Evolutionary conservation across 2,329 filamentous ascomycete genomes (phyloP), one percentile per base, ranked within the genome.

Genomic region (Colletotrichum spaethianum): DNA sequence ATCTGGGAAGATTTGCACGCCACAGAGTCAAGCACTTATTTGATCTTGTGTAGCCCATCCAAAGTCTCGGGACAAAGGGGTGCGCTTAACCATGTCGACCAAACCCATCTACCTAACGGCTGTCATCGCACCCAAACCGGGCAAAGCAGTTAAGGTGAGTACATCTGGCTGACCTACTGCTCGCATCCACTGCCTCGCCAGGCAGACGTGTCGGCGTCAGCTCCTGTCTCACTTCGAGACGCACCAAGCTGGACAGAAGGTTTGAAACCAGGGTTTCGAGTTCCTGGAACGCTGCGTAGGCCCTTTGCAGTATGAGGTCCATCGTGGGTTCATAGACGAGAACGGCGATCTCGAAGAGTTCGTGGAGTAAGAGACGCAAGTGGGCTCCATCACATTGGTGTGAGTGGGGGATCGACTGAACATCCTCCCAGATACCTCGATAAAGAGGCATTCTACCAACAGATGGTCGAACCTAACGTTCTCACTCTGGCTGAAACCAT

Each of bases 41-140:
- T 36, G n/a, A 59, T 56, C 46, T 42, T 20, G 36, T 52, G 11
- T 1, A 59, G 8, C 7, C 28, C 44, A 70, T 31, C 53, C 60
- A 28, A 2, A 11, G 64, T 12, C 26, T 59, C 36, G 60, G 12
- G 28, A 23, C 46, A 46, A 52, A 59, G 42, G 64, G 42, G 65
- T 46, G 31, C 26, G n/a, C 36, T 20, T 55, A 40, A 28, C 23
- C 38, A 55, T 60, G 50, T 59, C 75, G 73, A 71, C 74, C 20
- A 67, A 63, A 31, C n/a, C 69, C 50, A 73, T 79, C 40, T 73
- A 77, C 36, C 73, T 78, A 48, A 77, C 77, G 36, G 78, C 74
- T 26, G 67, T 77, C 72, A 72, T 79, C 59, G 79, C 75, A n/a
- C 75, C 76, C 28, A 78, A 78, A 63, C 73, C 78, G 16, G 77